Base-by-base conservation (phyloP, 129 eudicot genomes). In the Rutidosis leptorrhynchoides region DNA sequence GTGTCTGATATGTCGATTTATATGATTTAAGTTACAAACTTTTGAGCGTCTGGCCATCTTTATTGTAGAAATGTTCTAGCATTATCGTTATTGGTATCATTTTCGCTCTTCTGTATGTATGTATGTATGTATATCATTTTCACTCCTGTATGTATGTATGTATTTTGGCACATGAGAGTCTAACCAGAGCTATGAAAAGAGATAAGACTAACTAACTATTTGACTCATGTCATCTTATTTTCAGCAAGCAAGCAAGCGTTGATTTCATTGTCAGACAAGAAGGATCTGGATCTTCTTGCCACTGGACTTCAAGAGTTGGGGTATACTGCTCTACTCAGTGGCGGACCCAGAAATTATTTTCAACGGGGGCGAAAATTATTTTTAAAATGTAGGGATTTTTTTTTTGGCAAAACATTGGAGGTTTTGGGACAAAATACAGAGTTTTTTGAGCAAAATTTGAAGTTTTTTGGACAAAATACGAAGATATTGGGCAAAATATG, bases 211-310 rank as follows among this genome's bases (percentile, higher is more conserved):
- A 16, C 45, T 23, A 16, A 28, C 58, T 62, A 30, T 12, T 27
- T 58, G 19, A 27, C 61, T 29, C 28, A 16, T 40, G 40, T 29
- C 2, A 19, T 26, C 25, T 37, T 14, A 22, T 26, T 68, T 75
- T 68, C 75, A 88, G 96, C 90, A 64, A 78, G 84, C 74, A 94
- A 82, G 75, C 93, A 77, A 43, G 99, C 94, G 1, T 57, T 94
- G 68, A 86, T 94, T 69, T 94, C 97, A 3, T 76, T 94, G 67
- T 94, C 99, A 26, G 90, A 94, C 75, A 94, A 94, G 88, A 94
- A 42, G 63, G 90, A 86, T 60, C 59, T 89, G 73, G 80, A 84
- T 74, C 60, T 82, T 70, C 94, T 94, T 77, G 97, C 86, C n/a
- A 75, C 69, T 35, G 99, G 95, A 58, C 87, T 94, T 29, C 95